A percentile compares a stretch with the other conserved stretches of the same genome.
These are phyloP conservation scores for Hymenoscyphus fructigenus DNA, from an alignment of 2,329 filamentous ascomycete species.

Conservation along the genomic window DNA sequence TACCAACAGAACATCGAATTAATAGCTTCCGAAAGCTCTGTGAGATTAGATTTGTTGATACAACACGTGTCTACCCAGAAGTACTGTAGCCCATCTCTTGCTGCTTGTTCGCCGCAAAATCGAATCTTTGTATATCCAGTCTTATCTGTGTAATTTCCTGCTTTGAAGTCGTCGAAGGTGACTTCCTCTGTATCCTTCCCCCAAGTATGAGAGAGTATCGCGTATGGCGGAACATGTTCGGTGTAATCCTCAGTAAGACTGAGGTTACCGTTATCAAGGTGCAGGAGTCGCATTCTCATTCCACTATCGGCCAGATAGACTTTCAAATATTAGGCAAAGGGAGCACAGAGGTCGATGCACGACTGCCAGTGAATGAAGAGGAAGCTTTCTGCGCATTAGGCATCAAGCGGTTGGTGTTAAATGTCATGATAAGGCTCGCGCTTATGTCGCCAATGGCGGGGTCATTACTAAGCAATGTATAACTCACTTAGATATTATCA, in stretches of 20 bases:
- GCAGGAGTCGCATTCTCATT: slow-evolving; percentile 14
- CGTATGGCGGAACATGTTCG: slow-evolving; percentile 28
- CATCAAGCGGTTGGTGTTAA: slow-evolving; percentile 6
- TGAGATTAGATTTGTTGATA: too few relatives aligned
- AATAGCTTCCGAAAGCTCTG: too few relatives aligned
- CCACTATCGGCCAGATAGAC: too few relatives aligned
- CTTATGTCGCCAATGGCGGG: slow-evolving; percentile 12
- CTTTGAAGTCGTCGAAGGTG: slow-evolving; percentile 26
- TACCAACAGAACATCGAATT: too few relatives aligned
- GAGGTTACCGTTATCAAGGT: slow-evolving; percentile 9
- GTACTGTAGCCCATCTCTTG: neutral
- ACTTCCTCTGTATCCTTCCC: slow-evolving; percentile 30
- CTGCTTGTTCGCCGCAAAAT: slow-evolving; percentile 11
- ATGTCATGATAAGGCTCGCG: slow-evolving; percentile 14
- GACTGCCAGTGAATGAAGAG: too few relatives aligned
- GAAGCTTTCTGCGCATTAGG: neutral
- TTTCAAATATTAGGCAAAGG: too few relatives aligned
- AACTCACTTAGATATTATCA: neutral
- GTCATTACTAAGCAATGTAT: slow-evolving; percentile 14
- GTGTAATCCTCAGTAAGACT: slow-evolving; percentile 14
- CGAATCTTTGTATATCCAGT: slow-evolving; percentile 9
- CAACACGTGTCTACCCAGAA: too few relatives aligned
- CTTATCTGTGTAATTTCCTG: neutral
- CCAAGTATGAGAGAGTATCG: slow-evolving; percentile 38
- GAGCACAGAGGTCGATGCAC: too few relatives aligned